Conservation (phyloP, 2,329 filamentous ascomycete species). For the Byssochlamys sp. region DNA sequence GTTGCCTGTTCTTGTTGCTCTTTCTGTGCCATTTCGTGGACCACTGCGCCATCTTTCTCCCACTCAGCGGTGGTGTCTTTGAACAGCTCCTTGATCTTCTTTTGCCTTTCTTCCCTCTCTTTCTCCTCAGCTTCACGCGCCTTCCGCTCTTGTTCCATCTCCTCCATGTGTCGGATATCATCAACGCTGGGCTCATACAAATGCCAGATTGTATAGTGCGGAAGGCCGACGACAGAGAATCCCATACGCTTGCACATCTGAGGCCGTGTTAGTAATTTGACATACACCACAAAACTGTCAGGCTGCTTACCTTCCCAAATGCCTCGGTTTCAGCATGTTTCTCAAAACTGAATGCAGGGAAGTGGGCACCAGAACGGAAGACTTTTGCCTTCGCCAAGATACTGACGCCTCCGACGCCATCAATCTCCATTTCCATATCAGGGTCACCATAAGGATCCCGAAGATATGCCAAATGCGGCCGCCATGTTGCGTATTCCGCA, state of each 20-base stretch:
- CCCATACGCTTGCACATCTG: constrained; percentile 96
- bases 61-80: constrained; percentile 68
- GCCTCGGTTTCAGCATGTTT: constrained; percentile 97
- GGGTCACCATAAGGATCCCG: constrained; percentile 94
- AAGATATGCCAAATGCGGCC: constrained; percentile 90
- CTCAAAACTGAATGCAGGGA: constrained; percentile 96
- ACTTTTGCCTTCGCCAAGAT: constrained; percentile 93
- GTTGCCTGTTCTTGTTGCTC: constrained; percentile 37
- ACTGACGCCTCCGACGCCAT: constrained; percentile 93
- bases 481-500: constrained; percentile 96
- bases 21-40: constrained; percentile 58
- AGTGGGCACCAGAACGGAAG: constrained; percentile 89
- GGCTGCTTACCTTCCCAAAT: constrained; percentile 73
- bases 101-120: constrained; percentile 59
- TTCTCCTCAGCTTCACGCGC: constrained; percentile 71
- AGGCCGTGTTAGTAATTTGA: background rate
- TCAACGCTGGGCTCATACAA: constrained; percentile 98
- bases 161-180: constrained; percentile 94
- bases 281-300: constrained; percentile 3
- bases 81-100: constrained; percentile 73
- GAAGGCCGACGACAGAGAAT: constrained; percentile 87
- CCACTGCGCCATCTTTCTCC: constrained; percentile 78
- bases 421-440: constrained; percentile 99
- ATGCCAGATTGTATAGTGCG: constrained; percentile 99
- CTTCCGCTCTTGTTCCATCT: constrained; percentile 84